These are phyloP conservation scores for Cryptosporidium ryanae DNA, from an alignment of 169 alveolate species.

Conservation along the genomic window DNA sequence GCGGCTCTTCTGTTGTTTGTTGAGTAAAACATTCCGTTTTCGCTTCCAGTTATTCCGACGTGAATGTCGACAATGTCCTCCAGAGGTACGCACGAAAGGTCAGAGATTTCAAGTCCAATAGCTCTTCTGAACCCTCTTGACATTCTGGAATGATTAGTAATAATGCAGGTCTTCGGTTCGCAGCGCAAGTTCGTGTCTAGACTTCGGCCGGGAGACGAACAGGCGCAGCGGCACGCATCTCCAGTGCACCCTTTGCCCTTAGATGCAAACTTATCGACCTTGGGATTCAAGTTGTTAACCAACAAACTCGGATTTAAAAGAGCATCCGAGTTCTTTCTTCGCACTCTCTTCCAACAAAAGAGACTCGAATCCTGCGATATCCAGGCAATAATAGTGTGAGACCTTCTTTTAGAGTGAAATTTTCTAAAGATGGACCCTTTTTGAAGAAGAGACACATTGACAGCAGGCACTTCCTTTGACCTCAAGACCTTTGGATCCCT, in stretches of 20 bases:
- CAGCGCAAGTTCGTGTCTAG: neutral
- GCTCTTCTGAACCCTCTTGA: conserved; percentile 15
- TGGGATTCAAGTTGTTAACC: conserved; percentile 17
- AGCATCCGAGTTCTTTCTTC: conserved; percentile 26
- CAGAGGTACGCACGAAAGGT: conserved; percentile 15
- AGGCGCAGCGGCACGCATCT: neutral
- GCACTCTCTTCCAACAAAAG: conserved; percentile 61
- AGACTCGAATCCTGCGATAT: conserved; percentile 45
- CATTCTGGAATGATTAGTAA: conserved; percentile 24
- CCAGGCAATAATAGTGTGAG: conserved; percentile 69
- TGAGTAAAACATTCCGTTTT: too few relatives aligned
- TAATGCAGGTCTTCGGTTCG: conserved; percentile 28
- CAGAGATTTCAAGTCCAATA: conserved; percentile 29
- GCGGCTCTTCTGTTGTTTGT: too few relatives aligned
- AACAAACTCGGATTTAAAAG: conserved; percentile 31
- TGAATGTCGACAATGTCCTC: conserved; percentile 56
- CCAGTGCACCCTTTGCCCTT: neutral
- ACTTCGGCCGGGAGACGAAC: neutral
- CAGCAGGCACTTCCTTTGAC: conserved; percentile 30
- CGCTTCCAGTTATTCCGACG: conserved; percentile 45
- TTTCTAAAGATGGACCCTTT: conserved; percentile 62
- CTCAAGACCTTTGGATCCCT: conserved; percentile 72
- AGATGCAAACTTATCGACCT: neutral
- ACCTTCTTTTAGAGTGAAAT: conserved; percentile 7
- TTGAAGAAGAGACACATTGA: conserved; percentile 35